Base-by-base conservation (phyloP, 139 green algal species). In the Volvox reticuliferus region DNA sequence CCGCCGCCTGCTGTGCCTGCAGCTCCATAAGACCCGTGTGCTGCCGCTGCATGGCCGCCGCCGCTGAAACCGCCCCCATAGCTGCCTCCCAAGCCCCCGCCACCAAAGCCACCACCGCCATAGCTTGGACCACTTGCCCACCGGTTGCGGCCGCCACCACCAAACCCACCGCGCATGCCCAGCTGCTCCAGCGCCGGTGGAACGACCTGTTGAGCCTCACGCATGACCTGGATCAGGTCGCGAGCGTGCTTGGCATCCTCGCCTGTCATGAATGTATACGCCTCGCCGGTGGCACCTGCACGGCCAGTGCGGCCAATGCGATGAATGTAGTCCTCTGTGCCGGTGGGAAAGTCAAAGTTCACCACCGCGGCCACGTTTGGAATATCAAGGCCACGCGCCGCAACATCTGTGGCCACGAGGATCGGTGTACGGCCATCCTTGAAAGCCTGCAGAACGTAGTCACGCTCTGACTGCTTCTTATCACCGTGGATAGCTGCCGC, bases 381-480 rank as follows among this genome's bases (percentile, higher is more conserved):
- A n/a, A 99, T 94, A 89, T 99, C 97, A 68, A 99, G 95, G 1
- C 98, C 98, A 65, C 98, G 96, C 0, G 98, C 98, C 1, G 98
- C 98, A n/a, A 99, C 98, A 91, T 99, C 98, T 5, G 98, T 99
- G 63, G 98, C 98, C 20, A 99, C 96, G 85, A 99, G 94, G 68
- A 99, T 95, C 16, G 96, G 96, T 33, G 92, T 97, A 33, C 95
- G 91, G 79, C 98, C 98, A 17, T 93, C 95, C 55, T 97, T 96
- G 97, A 99, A 99, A n/a, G 89, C 93, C 33, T 92, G 88, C 20
- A 99, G 93, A 44, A 98, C 96, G 65, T 92, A 97, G 91, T 99
- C 98, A 71, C 98, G 96, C 95, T 99, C 98, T 89, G 96, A 93
- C 95, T 99, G 98, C 81, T 94, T 94, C 95, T 99, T 99, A 95